A percentile compares a stretch with the other conserved stretches of the same genome.
Evolutionary conservation across 1,284 basidiomycete genomes (phyloP).

Genomic region (Tylopilus orsonianus): DNA sequence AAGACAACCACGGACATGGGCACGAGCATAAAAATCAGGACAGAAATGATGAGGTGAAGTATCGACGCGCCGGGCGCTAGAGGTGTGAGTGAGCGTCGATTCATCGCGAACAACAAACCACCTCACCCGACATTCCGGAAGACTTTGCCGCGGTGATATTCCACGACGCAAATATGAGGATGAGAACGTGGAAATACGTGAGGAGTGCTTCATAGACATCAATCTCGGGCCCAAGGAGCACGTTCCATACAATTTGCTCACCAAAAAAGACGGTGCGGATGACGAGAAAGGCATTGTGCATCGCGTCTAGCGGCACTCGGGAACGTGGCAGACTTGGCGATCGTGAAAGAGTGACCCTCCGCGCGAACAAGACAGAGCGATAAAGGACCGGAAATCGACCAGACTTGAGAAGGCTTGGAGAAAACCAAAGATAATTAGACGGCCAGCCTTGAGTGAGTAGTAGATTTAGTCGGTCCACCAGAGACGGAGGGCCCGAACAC

Average conservation of each 20-base stretch:
- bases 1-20: conserved; percentile 42
- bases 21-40: conserved; percentile 43
- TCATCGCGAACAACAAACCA: neutral
- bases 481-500: conserved; percentile 11
- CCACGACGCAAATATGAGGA: conserved; percentile 59
- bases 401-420: neutral
- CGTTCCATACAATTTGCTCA: conserved; percentile 33
- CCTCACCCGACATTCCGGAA: conserved; percentile 40
- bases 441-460: conserved; percentile 13
- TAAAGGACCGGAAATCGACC: neutral
- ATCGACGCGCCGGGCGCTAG: conserved; percentile 49
- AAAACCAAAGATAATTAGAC: conserved; percentile 4
- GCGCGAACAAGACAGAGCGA: neutral
- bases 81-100: neutral
- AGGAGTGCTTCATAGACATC: conserved; percentile 45
- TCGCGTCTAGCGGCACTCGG: conserved; percentile 16
- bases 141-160: conserved; percentile 44
- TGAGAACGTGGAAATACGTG: conserved; percentile 49
- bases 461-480: conserved; percentile 18
- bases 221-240: neutral
- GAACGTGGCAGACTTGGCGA: conserved; percentile 6
- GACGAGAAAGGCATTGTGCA: conserved; percentile 48
- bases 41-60: conserved; percentile 54
- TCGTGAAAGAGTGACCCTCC: conserved; percentile 17
- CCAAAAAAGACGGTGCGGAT: conserved; percentile 57